These are phyloP conservation scores for Echinochloa phyllopogon DNA, from an alignment of 176 grass and related monocot genomes.

Conservation along the genomic window DNA sequence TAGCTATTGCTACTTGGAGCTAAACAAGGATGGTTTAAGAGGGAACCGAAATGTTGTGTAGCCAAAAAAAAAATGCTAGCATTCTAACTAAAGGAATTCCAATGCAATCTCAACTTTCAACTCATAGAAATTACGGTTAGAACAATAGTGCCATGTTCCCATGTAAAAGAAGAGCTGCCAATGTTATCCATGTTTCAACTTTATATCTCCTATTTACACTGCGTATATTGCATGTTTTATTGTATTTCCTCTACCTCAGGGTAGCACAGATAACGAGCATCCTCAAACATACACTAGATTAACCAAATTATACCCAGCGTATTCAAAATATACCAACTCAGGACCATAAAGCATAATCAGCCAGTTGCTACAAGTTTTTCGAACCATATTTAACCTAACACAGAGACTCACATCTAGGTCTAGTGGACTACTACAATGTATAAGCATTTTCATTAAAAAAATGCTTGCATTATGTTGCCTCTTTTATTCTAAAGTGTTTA, in stretches of 20 bases:
- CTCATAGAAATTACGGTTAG: background rate
- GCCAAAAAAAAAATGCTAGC: background rate
- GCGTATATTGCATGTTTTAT: background rate
- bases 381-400: background rate
- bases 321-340: background rate
- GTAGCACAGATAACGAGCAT: background rate
- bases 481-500: background rate
- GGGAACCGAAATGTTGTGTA: background rate
- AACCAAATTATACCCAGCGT: background rate
- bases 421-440: background rate
- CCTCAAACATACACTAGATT: constrained; percentile 12
- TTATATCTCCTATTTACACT: background rate
- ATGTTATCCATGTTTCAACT: constrained; percentile 13
- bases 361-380: too few relatives aligned
- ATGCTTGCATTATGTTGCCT: background rate
- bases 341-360: background rate
- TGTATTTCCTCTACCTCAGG: background rate
- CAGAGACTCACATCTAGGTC: background rate
- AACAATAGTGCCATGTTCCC: background rate
- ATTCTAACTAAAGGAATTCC: constrained; percentile 8
- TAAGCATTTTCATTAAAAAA: background rate
- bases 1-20: too few relatives aligned
- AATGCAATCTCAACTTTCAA: background rate
- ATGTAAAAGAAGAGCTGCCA: background rate
- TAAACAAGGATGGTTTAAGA: background rate